Evolutionary conservation across 805 yeast species (phyloP), one percentile per base, ranked within the genome.

Genomic region (Nematodospora valgi): DNA sequence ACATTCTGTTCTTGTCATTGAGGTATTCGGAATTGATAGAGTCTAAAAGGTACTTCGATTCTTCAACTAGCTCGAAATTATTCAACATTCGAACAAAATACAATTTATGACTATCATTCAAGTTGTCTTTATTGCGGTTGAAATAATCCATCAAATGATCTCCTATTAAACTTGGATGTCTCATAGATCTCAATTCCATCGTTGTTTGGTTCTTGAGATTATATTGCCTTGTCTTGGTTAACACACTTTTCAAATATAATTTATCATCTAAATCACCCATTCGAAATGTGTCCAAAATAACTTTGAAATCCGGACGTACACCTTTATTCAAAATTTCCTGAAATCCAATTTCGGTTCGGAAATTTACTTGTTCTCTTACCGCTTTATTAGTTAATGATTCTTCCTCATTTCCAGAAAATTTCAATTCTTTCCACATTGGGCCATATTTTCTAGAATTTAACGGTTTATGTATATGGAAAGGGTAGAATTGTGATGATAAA

Each of bases 201-300:
- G 28, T 29, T 30, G 38, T 45, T 23, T 27, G 16, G 10, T 40
- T 41, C 9, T 39, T 35, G 5, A 30, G 23, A 10, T 31, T 33
- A 24, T 44, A 43, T 20, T 42, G 26, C 20, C 59, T 34, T 11
- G 44, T 31, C 15, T 37, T 36, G 20, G 40, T 44, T 30, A 48
- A 35, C 24, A 63, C 40, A 16, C 53, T 56, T 2, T 48, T 47
- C 22, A 65, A 41, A 10, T 49, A 48, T 7, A 44, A 34, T 38
- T 56, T 46, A 21, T 60, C 47, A 13, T 32, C n/a, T 20, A 46
- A 37, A 26, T 54, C 53, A 46, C 56, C 53, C 21, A 54, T 45
- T 19, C 49, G 41, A 34, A 61, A 57, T 0, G 70, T 62, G 25
- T 49, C 55, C 29, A 56, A 56, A 5, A 67, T 38, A n/a, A 64